These are phyloP conservation scores for Xylariaceae sp. DNA, from an alignment of 2,329 filamentous ascomycete genomes.

Conservation along the genomic window DNA sequence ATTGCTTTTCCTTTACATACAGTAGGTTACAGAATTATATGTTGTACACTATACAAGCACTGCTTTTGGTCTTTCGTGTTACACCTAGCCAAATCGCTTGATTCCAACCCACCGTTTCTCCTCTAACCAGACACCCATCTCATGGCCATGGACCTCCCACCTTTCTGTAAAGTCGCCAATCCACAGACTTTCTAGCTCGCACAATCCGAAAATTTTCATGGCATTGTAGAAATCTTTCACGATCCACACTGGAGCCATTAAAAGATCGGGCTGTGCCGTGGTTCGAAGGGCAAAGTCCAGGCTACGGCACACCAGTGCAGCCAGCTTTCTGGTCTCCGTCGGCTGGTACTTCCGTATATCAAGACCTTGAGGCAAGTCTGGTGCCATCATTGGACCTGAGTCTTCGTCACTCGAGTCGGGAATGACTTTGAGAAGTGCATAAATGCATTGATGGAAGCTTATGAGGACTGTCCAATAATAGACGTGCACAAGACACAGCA, in stretches of 20 bases:
- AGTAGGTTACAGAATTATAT: not conserved
- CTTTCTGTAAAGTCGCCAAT: constrained; percentile 34
- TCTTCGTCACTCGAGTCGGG: constrained; percentile 52
- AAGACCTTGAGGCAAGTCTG: constrained; percentile 48
- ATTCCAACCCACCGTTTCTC: constrained; percentile 39
- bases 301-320: constrained; percentile 57
- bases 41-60: constrained; percentile 17
- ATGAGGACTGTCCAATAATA: constrained; percentile 62
- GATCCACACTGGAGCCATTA: constrained; percentile 39
- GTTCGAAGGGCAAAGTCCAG: constrained; percentile 54
- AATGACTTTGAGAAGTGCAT: constrained; percentile 52
- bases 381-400: constrained; percentile 48
- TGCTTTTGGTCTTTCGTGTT: constrained; percentile 13
- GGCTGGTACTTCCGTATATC: constrained; percentile 50
- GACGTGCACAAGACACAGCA: constrained; percentile 55
- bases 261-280: constrained; percentile 44
- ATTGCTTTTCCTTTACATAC: not conserved
- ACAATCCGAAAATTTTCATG: constrained; percentile 32
- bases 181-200: constrained; percentile 39
- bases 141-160: constrained; percentile 30
- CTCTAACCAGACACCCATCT: constrained; percentile 34
- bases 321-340: constrained; percentile 52
- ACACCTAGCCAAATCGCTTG: constrained; percentile 34
- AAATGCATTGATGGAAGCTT: constrained; percentile 56
- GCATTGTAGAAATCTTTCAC: constrained; percentile 37